Evolutionary conservation across 768 basidiomycete species (phyloP), one percentile per base, ranked within the genome.

Genomic region (Russula abietina): DNA sequence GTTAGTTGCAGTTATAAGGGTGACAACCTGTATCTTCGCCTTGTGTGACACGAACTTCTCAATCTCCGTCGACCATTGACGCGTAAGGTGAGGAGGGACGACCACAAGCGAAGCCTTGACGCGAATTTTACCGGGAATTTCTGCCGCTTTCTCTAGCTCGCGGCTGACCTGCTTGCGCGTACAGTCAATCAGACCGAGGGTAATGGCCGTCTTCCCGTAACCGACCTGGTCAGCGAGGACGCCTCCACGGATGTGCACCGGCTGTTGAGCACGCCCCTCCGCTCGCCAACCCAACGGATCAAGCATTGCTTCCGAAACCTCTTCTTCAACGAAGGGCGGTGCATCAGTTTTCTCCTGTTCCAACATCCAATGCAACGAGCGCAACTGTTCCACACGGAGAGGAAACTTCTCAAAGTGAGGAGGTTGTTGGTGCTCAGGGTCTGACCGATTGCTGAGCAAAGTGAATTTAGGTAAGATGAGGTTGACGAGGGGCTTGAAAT

Each of bases 161-260:
- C 81, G 76, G 59, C 77, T 73, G 54, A 87, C 82, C 19, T 74
- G 74, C 67, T 83, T 80, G 22, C 77, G 74, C 24, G 85, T 79
- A 70, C 87, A 86, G 69, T 93, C 89, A 65, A 97, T 88, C 62
- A 98, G 80, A 22, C 88, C 94, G 32, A 98, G 81, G 2, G 92
- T 93, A 67, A 97, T 95, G 24, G 93, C 94, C 0, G 95, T 98
- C 76, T 98, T 98, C 19, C 95, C 95, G 70, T 98, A 98, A 55
- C 95, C 95, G 64, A 98, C 95, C 76, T 95, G 89, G 69, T 98
- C 95, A 14, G 94, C 94, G 50, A 97, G 83, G 53, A 97, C 94
- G 12, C 95, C 94, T 19, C 95, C 94, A 59, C 90, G 81, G 46
- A 97, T 76, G 62, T 75, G 80, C 56, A 91, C 81, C 0, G 87